phyloP scores from a whole-genome alignment of 768 basidiomycete genomes.

The Termitomyces sp. region DNA sequence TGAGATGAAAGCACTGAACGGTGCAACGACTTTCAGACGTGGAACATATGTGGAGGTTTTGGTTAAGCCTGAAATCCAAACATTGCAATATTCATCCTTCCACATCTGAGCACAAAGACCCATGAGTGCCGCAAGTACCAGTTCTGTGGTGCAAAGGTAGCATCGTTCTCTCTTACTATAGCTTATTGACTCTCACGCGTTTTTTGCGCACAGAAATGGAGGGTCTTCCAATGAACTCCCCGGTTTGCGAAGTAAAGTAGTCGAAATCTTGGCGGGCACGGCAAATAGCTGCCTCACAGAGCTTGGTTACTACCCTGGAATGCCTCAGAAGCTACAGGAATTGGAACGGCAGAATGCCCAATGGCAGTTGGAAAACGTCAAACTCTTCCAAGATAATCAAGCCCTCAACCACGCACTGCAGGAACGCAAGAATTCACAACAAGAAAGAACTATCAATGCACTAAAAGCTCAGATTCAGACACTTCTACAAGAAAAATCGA shows the following conservation, averaged over 20 bases:
- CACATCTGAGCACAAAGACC: not conserved
- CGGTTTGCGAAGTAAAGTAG: constrained; percentile 28
- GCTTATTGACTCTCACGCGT: not conserved
- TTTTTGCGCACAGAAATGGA: not conserved
- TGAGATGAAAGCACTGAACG: not conserved
- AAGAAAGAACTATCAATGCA: constrained; percentile 14
- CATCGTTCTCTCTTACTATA: not conserved
- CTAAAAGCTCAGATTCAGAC: constrained; percentile 18
- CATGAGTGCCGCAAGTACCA: constrained; percentile 6
- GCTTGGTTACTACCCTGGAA: constrained; percentile 39
- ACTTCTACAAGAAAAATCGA: constrained; percentile 15
- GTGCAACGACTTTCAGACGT: not conserved
- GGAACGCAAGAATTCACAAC: constrained; percentile 16
- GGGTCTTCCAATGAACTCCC: not conserved
- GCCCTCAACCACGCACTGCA: constrained; percentile 21
- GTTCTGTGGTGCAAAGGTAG: constrained; percentile 2
- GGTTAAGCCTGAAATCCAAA: not conserved
- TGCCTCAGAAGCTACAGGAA: constrained; percentile 30
- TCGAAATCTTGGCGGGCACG: constrained; percentile 37
- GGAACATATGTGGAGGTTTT: not conserved
- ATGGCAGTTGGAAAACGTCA: constrained; percentile 31
- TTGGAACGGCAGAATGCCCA: constrained; percentile 23
- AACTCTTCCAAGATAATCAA: constrained; percentile 34
- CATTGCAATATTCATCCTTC: not conserved
- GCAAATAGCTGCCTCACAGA: constrained; percentile 42